phyloP scores from a whole-genome alignment of 768 basidiomycete species.

The Tricholoma matsutake region DNA sequence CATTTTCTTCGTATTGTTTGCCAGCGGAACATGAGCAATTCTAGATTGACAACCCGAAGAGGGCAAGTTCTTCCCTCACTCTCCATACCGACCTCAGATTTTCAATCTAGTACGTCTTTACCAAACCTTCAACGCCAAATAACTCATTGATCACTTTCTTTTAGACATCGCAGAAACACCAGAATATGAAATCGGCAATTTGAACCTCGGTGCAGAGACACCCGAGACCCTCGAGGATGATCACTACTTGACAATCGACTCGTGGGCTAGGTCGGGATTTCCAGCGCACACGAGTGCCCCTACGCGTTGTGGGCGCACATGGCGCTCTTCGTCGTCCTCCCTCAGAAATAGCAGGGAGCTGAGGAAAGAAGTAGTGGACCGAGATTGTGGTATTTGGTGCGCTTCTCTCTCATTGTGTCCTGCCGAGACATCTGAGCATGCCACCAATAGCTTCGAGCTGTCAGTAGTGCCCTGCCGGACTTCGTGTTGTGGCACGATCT shows the following conservation, averaged over 20 bases:
- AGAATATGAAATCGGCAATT: neutral
- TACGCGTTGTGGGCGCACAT: neutral
- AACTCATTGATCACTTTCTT: neutral
- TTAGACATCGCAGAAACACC: constrained; percentile 2
- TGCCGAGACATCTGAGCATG: neutral
- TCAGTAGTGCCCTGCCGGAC: neutral
- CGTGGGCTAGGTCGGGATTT: neutral
- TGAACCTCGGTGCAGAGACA: constrained; percentile 18
- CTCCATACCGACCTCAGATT: no score
- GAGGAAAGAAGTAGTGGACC: constrained; percentile 7
- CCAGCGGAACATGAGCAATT: no score
- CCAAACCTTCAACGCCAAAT: no score
- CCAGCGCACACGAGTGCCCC: neutral
- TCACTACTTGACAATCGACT: neutral
- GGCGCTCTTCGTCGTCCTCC: neutral
- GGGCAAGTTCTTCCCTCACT: no score
- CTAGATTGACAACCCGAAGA: no score
- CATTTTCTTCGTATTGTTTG: no score
- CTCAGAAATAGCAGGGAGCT: neutral
- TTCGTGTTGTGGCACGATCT: neutral
- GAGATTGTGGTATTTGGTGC: constrained; percentile 21
- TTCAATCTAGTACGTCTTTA: no score
- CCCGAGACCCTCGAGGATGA: constrained; percentile 5
- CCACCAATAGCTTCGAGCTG: neutral
- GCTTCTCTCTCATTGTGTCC: neutral